A percentile compares a stretch with the other conserved stretches of the same genome.
phyloP scores from a whole-genome alignment of 140 eudicot genomes.

The Erigeron philadelphicus region DNA sequence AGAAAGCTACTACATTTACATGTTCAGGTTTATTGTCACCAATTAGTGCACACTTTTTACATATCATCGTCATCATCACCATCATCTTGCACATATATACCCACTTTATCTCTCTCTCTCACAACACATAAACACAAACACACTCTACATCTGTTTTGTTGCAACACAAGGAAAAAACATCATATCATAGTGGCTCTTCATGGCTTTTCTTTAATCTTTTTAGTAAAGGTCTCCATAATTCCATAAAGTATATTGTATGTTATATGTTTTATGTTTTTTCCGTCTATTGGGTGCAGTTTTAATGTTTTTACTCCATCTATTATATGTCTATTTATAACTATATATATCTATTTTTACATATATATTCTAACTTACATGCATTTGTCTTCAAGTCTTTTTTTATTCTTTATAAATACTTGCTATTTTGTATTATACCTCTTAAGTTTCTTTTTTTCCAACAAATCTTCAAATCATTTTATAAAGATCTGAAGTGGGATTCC shows the following conservation, averaged over 20 bases:
- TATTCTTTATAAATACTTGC: slow-evolving; percentile 11
- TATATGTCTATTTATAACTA: slow-evolving; percentile 21
- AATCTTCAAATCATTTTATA: slow-evolving; percentile 15
- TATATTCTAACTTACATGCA: slow-evolving; percentile 23
- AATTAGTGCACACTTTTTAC: slow-evolving; percentile 33
- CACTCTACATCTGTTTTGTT: slow-evolving; percentile 4
- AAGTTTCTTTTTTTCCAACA: slow-evolving; percentile 18
- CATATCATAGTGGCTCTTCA: slow-evolving; percentile 20
- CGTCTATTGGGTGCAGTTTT: slow-evolving; percentile 35
- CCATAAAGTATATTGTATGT: slow-evolving; percentile 15
- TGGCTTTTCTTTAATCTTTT: slow-evolving; percentile 27
- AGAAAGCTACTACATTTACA: slow-evolving; percentile 10
- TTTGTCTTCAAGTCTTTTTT: slow-evolving; percentile 9
- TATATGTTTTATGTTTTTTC: slow-evolving; percentile 24
- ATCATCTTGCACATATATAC: slow-evolving; percentile 20
- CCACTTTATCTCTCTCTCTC: slow-evolving; percentile 12
- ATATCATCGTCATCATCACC: slow-evolving; percentile 10
- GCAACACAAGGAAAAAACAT: slow-evolving; percentile 30
- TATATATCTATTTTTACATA: background rate
- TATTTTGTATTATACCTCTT: slow-evolving; percentile 25
- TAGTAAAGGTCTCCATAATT: slow-evolving; percentile 29
- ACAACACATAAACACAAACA: background rate
- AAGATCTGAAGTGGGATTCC: slow-evolving; percentile 35
- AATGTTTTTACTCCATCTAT: slow-evolving; percentile 13
- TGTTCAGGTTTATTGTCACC: slow-evolving; percentile 27